A percentile compares a stretch with the other conserved stretches of the same genome.
phyloP scores from a whole-genome alignment of 2,329 filamentous ascomycete species.

The Stemphylium lycopersici region DNA sequence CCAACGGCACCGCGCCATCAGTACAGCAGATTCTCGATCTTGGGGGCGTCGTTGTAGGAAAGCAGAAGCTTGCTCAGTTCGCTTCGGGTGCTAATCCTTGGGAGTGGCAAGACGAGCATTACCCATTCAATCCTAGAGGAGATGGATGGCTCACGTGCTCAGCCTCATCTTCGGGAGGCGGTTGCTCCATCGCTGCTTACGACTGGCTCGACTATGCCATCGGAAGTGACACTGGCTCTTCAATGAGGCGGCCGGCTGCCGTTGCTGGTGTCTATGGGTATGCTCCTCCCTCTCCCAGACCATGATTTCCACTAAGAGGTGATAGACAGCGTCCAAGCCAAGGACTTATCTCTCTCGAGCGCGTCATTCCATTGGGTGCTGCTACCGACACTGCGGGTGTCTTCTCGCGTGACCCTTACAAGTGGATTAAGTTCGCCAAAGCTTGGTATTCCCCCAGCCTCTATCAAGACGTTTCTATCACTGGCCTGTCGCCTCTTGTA shows the following conservation, averaged over 20 bases:
- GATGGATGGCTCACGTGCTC: conserved; percentile 36
- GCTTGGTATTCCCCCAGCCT: conserved; percentile 48
- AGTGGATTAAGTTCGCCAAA: conserved; percentile 48
- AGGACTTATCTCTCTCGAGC: conserved; percentile 32
- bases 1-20: conserved; percentile 29
- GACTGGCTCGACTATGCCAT: conserved; percentile 55
- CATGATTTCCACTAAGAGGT: not conserved
- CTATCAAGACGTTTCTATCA: conserved; percentile 44
- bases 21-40: conserved; percentile 35
- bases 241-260: conserved; percentile 55
- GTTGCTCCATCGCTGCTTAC: conserved; percentile 51
- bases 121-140: conserved; percentile 53
- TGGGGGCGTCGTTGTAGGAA: conserved; percentile 56
- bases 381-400: conserved; percentile 37
- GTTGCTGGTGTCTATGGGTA: conserved; percentile 53
- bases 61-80: conserved; percentile 60
- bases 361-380: conserved; percentile 30
- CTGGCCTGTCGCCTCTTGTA: conserved; percentile 46
- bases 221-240: conserved; percentile 56
- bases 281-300: not conserved
- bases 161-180: conserved; percentile 46
- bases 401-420: conserved; percentile 38
- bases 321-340: conserved; percentile 31
- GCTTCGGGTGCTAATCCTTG: conserved; percentile 41
- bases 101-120: conserved; percentile 42